These are phyloP conservation scores for Gastrolobium villosum DNA, from an alignment of 306 rosid genomes.

Conservation along the genomic window DNA sequence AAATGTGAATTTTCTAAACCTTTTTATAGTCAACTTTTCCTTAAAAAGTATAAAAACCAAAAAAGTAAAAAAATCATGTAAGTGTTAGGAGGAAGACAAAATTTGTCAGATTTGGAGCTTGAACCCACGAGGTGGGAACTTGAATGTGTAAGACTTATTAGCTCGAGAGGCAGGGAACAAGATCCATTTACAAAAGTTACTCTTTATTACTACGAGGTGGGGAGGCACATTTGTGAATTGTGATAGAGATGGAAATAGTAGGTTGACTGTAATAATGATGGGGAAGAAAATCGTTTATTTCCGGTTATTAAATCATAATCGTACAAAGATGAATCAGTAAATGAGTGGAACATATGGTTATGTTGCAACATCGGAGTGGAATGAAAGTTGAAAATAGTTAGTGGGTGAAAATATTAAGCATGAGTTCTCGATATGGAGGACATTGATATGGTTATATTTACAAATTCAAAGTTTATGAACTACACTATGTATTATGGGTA, in stretches of 20 bases:
- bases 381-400: too few species aligned
- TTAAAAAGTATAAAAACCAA: background rate
- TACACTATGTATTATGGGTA: too few species aligned
- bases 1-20: background rate
- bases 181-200: background rate
- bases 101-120: background rate
- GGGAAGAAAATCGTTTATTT: background rate
- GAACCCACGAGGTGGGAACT: background rate
- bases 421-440: too few species aligned
- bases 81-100: slow-evolving; percentile 4
- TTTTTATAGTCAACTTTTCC: background rate
- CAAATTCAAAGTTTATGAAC: too few species aligned
- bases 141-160: background rate
- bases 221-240: background rate
- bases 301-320: background rate
- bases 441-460: too few species aligned
- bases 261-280: background rate
- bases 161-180: too few species aligned
- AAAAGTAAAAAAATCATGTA: background rate
- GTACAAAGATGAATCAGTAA: too few species aligned
- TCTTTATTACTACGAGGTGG: background rate
- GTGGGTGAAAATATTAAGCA: too few species aligned
- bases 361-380: too few species aligned
- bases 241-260: background rate
- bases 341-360: too few species aligned